phyloP scores from a whole-genome alignment of 208 protist species.

The Naegleria fowleri region DNA sequence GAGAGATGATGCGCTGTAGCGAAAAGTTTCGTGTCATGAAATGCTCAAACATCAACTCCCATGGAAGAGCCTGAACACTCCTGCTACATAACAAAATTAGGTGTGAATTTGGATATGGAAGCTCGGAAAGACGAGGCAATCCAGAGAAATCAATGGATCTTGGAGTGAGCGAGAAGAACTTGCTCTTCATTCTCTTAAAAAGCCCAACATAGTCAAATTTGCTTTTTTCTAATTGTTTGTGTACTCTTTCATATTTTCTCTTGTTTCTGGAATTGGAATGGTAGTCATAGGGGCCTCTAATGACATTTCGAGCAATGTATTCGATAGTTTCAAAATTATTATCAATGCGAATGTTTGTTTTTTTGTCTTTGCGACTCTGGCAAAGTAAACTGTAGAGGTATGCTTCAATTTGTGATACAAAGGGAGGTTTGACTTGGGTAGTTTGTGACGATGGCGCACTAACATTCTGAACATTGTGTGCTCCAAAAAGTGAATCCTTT shows the following conservation, averaged over 20 bases:
- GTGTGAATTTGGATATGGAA: not conserved
- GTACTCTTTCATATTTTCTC: not conserved
- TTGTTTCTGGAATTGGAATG: not conserved
- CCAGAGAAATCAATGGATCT: not conserved
- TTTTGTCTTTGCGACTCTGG: not conserved
- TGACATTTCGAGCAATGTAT: not conserved
- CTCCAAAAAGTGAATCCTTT: not conserved
- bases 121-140: not conserved
- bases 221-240: not conserved
- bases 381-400: not conserved
- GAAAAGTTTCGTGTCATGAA: not conserved
- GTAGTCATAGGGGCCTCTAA: not conserved
- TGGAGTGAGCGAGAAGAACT: not conserved
- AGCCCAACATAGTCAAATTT: not conserved
- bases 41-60: slow-evolving; percentile 22
- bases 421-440: not conserved
- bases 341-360: not conserved
- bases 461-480: not conserved
- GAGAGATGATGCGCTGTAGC: not conserved
- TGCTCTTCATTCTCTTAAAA: not conserved
- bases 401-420: not conserved
- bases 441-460: not conserved
- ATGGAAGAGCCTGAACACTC: not conserved
- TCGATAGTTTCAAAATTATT: not conserved
- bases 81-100: not conserved